Percentiles rank a stretch among this genome's conserved stretches.
Conservation (phyloP, 2,329 filamentous ascomycete genomes). For the Cladosporium sp. region DNA sequence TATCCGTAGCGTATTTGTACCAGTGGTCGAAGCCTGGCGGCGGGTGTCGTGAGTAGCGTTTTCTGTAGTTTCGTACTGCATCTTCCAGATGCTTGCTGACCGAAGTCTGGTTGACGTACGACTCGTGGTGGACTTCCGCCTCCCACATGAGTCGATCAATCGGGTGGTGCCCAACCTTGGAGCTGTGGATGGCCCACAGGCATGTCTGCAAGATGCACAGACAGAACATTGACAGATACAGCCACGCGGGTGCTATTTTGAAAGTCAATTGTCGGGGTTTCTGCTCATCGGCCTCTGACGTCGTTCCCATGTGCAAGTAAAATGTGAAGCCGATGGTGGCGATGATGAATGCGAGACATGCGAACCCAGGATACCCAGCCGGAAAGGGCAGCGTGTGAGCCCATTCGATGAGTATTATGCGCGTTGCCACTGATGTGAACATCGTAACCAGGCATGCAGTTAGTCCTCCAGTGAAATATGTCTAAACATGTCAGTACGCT, state of each 20-base stretch:
- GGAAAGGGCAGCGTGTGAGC: constrained; percentile 30
- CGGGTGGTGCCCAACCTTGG: constrained; percentile 45
- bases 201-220: constrained; percentile 41
- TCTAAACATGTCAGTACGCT: constrained; percentile 26
- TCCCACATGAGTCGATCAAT: constrained; percentile 53
- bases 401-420: constrained; percentile 31
- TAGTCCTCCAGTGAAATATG: constrained; percentile 36
- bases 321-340: constrained; percentile 28
- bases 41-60: constrained; percentile 51
- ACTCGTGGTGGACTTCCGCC: constrained; percentile 45
- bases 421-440: constrained; percentile 33
- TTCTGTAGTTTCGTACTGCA: constrained; percentile 49
- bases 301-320: constrained; percentile 24
- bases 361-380: constrained; percentile 19
- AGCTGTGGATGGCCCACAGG: constrained; percentile 39
- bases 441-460: constrained; percentile 37
- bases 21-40: constrained; percentile 59
- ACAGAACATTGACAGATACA: constrained; percentile 37
- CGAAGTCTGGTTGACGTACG: constrained; percentile 46
- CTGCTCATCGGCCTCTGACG: constrained; percentile 10
- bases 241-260: constrained; percentile 22
- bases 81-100: constrained; percentile 45
- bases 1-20: constrained; percentile 53
- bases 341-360: constrained; percentile 21
- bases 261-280: constrained; percentile 10